These are phyloP conservation scores for Magnaporthiopsis rhizophila DNA, from an alignment of 2,329 filamentous ascomycete genomes.

Conservation along the genomic window DNA sequence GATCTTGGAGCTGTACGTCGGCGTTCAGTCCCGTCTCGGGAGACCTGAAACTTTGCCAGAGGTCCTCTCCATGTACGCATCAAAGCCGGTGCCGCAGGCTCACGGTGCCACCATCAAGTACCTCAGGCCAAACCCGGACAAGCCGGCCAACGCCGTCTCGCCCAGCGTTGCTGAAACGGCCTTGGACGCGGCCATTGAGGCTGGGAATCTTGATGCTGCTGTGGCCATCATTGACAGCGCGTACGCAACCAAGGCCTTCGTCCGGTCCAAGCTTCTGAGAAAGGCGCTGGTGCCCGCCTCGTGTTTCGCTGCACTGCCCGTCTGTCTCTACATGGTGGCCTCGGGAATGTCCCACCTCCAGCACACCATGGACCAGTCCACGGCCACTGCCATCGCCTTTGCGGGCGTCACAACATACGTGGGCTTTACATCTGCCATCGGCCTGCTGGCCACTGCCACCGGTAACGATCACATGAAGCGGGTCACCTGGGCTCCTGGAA, in stretches of 20 bases:
- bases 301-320: slow-evolving; percentile 49
- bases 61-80: slow-evolving; percentile 73
- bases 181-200: slow-evolving; percentile 69
- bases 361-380: slow-evolving; percentile 65
- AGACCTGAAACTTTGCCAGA: slow-evolving; percentile 70
- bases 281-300: slow-evolving; percentile 52
- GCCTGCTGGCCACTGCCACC: slow-evolving; percentile 76
- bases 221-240: slow-evolving; percentile 66
- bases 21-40: slow-evolving; percentile 64
- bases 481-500: slow-evolving; percentile 81
- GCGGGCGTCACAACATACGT: slow-evolving; percentile 78
- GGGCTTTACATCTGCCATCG: slow-evolving; percentile 70
- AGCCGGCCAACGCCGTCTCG: slow-evolving; percentile 64
- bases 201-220: slow-evolving; percentile 69
- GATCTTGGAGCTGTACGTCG: slow-evolving; percentile 67
- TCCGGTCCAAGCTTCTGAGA: slow-evolving; percentile 58
- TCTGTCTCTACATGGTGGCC: slow-evolving; percentile 64
- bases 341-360: slow-evolving; percentile 59
- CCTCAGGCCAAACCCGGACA: slow-evolving; percentile 56
- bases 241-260: slow-evolving; percentile 59
- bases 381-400: slow-evolving; percentile 72
- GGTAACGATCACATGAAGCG: slow-evolving; percentile 92
- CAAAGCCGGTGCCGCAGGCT: slow-evolving; percentile 63
- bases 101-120: slow-evolving; percentile 33
- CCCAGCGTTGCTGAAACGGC: slow-evolving; percentile 63